Base-by-base conservation (phyloP, 1,284 basidiomycete species). In the Amylostereum chailletii region DNA sequence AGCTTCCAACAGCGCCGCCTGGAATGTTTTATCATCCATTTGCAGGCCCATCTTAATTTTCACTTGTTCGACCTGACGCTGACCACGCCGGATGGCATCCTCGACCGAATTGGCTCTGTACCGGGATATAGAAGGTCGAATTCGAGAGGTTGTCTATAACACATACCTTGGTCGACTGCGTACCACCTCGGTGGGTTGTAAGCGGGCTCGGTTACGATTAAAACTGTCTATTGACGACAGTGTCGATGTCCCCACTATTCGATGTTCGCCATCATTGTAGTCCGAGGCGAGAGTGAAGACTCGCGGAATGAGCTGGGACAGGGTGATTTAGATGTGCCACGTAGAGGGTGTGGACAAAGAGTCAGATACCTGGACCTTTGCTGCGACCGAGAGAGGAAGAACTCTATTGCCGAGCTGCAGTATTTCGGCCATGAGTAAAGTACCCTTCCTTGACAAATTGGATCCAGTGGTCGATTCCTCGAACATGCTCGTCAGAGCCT, bases 1-100 rank as follows among this genome's bases (percentile, higher is more conserved):
- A 2, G 90, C 90, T 57, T 95, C 90, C 34, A 94, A 72, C 47
- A 97, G 71, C 50, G 77, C 80, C 9, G 79, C 73, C 59, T 93
- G 90, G 66, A 95, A 97, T 11, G 83, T 79, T 65, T 78, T 88
- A 65, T 96, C 94, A 60, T 97, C 94, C 77, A 96, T 90, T 65
- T 92, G 87, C 79, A 96, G 84, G 48, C 86, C 88, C 58, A 89
- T 76, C 57, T 91, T 90, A 44, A 95, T 75, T 63, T 90, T 94
- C 32, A 83, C 85, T 60, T 93, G 89, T 60, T 96, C 93, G 4
- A 95, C 86, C 58, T 94, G 90, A 47, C 90, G 75, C 63, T 94
- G 90, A n/a, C 90, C 88, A 37, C 92, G 79, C 34, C 88, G 81
- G 39, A 94, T 77, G 3, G 87, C 79, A 58, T 96, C 94, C 60